A percentile compares a stretch with the other conserved stretches of the same genome.
These are phyloP conservation scores for Microdochium trichocladiopsis DNA, from an alignment of 2,329 filamentous ascomycete species.

Conservation along the genomic window DNA sequence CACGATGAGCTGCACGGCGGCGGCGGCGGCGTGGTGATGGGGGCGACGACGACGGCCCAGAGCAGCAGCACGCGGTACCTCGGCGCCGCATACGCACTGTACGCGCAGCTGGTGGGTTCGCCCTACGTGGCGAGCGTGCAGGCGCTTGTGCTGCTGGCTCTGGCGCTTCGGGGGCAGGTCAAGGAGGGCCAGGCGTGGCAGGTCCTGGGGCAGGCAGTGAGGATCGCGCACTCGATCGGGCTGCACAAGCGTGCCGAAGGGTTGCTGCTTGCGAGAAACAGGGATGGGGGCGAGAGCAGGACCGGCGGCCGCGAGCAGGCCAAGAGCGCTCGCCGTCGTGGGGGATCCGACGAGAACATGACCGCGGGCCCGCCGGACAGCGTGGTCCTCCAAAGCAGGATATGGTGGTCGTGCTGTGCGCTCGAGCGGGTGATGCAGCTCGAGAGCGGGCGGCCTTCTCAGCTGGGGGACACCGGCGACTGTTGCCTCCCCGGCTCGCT, in stretches of 20 bases:
- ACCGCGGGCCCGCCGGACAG: neutral
- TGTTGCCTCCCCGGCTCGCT: neutral
- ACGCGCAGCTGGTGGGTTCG: conserved; percentile 9
- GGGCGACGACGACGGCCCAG: too few species aligned
- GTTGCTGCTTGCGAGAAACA: too few species aligned
- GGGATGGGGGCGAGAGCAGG: too few species aligned
- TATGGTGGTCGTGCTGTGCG: conserved; percentile 12
- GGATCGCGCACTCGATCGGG: conserved; percentile 16
- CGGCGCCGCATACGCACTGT: conserved; percentile 9
- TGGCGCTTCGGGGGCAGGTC: conserved; percentile 8
- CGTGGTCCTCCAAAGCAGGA: conserved; percentile 1
- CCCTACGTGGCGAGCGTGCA: conserved; percentile 13
- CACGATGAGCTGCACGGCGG: conserved; percentile 8
- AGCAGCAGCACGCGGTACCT: conserved; percentile 7
- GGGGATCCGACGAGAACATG: neutral
- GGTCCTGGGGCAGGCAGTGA: conserved; percentile 13
- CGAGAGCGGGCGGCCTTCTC: conserved; percentile 12
- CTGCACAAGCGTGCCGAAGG: conserved; percentile 9
- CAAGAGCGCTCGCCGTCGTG: too few species aligned
- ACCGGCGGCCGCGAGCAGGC: too few species aligned
- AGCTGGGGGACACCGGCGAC: neutral
- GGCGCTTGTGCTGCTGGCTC: conserved; percentile 9
- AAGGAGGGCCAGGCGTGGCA: conserved; percentile 18
- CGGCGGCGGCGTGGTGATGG: too few species aligned
- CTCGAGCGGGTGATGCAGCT: conserved; percentile 15